Evolutionary conservation across 1,139 yeast genomes (phyloP).

Genomic region (Taphrina deformans): DNA sequence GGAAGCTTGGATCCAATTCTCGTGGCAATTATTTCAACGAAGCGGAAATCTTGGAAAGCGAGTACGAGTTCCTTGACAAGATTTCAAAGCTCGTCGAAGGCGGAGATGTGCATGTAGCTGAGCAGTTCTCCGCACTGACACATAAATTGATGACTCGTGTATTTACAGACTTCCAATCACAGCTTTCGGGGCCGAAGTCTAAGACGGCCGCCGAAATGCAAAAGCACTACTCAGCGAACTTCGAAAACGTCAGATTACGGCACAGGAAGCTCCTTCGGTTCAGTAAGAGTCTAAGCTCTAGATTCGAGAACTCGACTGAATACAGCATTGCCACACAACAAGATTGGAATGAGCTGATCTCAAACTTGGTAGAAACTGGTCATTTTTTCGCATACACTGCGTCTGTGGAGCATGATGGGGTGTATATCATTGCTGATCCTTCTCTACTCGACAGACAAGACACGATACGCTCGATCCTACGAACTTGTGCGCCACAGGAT

Average conservation of each 20-base stretch:
- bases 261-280: slow-evolving; percentile 83
- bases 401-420: slow-evolving; percentile 70
- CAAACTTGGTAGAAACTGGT: slow-evolving; percentile 59
- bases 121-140: slow-evolving; percentile 62
- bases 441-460: slow-evolving; percentile 52
- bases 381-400: slow-evolving; percentile 81
- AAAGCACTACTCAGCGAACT: slow-evolving; percentile 76
- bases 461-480: slow-evolving; percentile 46
- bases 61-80: slow-evolving; percentile 69
- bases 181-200: slow-evolving; percentile 63
- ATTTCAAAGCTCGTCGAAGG: slow-evolving; percentile 75
- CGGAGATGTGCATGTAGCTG: slow-evolving; percentile 82
- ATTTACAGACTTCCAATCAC: slow-evolving; percentile 69
- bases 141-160: slow-evolving; percentile 68
- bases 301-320: slow-evolving; percentile 74
- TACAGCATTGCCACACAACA: slow-evolving; percentile 59
- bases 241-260: slow-evolving; percentile 81
- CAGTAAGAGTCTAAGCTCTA: slow-evolving; percentile 64
- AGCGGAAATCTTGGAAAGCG: slow-evolving; percentile 72
- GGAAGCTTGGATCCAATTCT: slow-evolving; percentile 76
- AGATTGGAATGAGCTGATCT: slow-evolving; percentile 55
- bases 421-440: slow-evolving; percentile 68
- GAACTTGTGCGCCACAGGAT: slow-evolving; percentile 46
- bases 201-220: slow-evolving; percentile 61
- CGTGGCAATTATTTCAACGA: slow-evolving; percentile 74